phyloP scores from a whole-genome alignment of 2,329 filamentous ascomycete genomes.

The Parastagonospora avenae region DNA sequence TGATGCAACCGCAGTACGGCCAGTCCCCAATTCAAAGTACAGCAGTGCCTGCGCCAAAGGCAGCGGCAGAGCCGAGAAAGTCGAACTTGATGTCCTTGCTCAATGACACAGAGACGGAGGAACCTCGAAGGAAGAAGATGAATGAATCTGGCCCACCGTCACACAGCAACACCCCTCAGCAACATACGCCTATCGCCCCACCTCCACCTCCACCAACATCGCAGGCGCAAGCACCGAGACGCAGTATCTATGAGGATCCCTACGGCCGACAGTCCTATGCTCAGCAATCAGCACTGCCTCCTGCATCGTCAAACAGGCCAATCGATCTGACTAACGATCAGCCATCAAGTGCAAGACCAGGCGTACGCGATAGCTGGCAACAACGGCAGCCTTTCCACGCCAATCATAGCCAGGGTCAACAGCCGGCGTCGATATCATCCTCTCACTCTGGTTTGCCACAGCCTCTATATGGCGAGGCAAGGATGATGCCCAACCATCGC shows the following conservation, averaged over 20 bases:
- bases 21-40: slow-evolving; percentile 25
- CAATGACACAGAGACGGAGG: slow-evolving; percentile 46
- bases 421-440: slow-evolving; percentile 28
- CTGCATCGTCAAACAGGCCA: slow-evolving; percentile 27
- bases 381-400: slow-evolving; percentile 33
- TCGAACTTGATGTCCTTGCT: slow-evolving; percentile 47
- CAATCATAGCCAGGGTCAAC: slow-evolving; percentile 34
- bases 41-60: slow-evolving; percentile 27
- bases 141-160: slow-evolving; percentile 39
- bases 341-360: slow-evolving; percentile 18
- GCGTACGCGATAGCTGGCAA: slow-evolving; percentile 38
- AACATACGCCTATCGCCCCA: slow-evolving; percentile 39
- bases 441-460: slow-evolving; percentile 36
- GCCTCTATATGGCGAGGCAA: slow-evolving; percentile 25
- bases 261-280: slow-evolving; percentile 35
- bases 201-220: slow-evolving; percentile 37
- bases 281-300: slow-evolving; percentile 30
- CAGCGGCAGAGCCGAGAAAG: slow-evolving; percentile 41
- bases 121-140: slow-evolving; percentile 42
- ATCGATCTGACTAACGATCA: slow-evolving; percentile 43
- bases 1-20: slow-evolving; percentile 23
- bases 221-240: slow-evolving; percentile 30
- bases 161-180: slow-evolving; percentile 43
- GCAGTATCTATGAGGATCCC: slow-evolving; percentile 32
- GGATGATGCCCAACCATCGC: slow-evolving; percentile 33